phyloP scores from a whole-genome alignment of 192 early-diverging fungal species.

The Umbelopsis vinacea region DNA sequence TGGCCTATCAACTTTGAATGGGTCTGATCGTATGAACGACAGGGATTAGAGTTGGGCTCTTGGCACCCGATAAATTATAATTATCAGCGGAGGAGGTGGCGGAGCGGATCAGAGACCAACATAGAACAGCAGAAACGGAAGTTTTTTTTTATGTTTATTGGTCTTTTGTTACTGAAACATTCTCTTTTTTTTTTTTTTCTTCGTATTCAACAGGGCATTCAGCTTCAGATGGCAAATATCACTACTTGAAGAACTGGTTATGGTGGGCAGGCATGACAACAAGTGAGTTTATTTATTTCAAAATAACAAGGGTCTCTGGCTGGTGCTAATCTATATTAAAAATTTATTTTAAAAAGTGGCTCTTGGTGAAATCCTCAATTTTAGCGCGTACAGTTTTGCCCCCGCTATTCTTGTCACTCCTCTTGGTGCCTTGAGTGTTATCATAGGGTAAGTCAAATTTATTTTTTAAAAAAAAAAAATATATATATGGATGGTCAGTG shows the following conservation, averaged over 20 bases:
- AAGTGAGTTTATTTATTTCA: conserved; percentile 56
- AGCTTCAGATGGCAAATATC: conserved; percentile 71
- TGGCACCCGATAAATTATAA: not conserved
- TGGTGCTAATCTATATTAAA: conserved; percentile 19
- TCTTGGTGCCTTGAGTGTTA: conserved; percentile 86
- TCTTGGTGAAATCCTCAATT: conserved; percentile 90
- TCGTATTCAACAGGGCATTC: conserved; percentile 62
- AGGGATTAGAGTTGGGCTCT: too few species aligned
- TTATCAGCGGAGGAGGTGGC: not conserved
- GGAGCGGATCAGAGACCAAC: conserved; percentile 4
- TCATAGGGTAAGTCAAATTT: conserved; percentile 67
- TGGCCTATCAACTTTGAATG: too few species aligned
- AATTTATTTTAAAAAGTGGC: conserved; percentile 64
- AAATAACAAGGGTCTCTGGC: not conserved
- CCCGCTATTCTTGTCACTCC: conserved; percentile 96
- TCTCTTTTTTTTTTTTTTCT: not conserved
- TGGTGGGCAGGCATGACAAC: conserved; percentile 93
- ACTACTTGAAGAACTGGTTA: conserved; percentile 84
- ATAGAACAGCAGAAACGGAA: not conserved
- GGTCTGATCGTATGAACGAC: too few species aligned
- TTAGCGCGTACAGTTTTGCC: conserved; percentile 94
- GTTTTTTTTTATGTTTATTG: conserved; percentile 12
- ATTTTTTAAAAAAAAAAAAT: too few species aligned
- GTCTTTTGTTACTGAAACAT: conserved; percentile 7
- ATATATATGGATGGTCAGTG: not conserved